Evolutionary conservation across 2,329 filamentous ascomycete genomes (phyloP).

Genomic region (Xylariaceae sp.): DNA sequence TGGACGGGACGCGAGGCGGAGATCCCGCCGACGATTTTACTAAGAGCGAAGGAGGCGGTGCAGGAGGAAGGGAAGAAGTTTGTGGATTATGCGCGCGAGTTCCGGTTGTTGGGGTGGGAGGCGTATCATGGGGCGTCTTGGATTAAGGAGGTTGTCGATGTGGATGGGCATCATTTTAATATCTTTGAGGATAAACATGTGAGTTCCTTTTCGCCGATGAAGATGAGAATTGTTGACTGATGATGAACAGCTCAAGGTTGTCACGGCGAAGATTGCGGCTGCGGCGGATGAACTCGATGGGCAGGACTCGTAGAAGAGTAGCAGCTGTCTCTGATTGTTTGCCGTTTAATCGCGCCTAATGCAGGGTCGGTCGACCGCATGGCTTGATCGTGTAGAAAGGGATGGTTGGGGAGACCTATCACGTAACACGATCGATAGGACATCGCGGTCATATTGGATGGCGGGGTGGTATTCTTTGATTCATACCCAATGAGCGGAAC

Average conservation of each 20-base stretch:
- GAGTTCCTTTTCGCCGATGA: slow-evolving; percentile 10
- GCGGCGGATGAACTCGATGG: slow-evolving; percentile 27
- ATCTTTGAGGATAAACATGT: slow-evolving; percentile 31
- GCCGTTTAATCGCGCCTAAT: not conserved
- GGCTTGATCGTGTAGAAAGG: too few species aligned
- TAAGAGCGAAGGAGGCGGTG: slow-evolving; percentile 41
- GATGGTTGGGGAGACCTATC: too few species aligned
- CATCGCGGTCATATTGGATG: too few species aligned
- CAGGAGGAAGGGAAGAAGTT: slow-evolving; percentile 18
- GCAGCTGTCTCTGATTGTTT: not conserved
- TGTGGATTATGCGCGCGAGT: slow-evolving; percentile 42
- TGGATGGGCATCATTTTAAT: slow-evolving; percentile 48
- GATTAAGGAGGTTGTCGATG: slow-evolving; percentile 42
- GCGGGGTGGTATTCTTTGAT: too few species aligned
- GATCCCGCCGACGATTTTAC: slow-evolving; percentile 39
- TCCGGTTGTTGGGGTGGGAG: slow-evolving; percentile 45
- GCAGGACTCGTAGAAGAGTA: slow-evolving; percentile 7
- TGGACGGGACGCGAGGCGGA: slow-evolving; percentile 23
- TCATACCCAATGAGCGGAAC: too few species aligned
- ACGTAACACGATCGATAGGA: too few species aligned
- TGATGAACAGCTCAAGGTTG: slow-evolving; percentile 21
- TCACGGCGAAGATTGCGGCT: slow-evolving; percentile 26
- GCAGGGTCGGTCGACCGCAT: too few species aligned
- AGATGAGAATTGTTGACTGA: not conserved
- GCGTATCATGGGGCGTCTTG: slow-evolving; percentile 39